Percentiles rank a stretch among this genome's conserved stretches.
Conservation (phyloP, 139 green algal species). For the Chlamydomonas eustigma region DNA sequence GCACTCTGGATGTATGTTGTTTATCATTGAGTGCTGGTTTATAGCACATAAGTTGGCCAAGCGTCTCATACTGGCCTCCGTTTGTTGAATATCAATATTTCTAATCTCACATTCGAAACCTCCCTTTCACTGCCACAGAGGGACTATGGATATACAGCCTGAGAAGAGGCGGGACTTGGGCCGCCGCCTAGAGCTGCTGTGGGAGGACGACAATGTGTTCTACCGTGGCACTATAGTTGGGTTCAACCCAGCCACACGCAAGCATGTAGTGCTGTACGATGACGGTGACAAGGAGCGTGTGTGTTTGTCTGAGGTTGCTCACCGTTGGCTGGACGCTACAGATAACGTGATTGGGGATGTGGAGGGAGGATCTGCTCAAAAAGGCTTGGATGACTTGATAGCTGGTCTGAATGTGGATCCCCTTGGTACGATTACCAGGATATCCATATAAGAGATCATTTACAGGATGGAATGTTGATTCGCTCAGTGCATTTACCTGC, state of each 20-base stretch:
- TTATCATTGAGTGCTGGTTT: slow-evolving; percentile 25
- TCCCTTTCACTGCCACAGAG: slow-evolving; percentile 26
- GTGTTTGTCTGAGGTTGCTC: slow-evolving; percentile 28
- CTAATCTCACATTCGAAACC: not conserved
- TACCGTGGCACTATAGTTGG: slow-evolving; percentile 65
- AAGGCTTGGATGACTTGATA: not conserved
- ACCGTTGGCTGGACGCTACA: slow-evolving; percentile 1
- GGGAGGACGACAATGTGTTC: slow-evolving; percentile 65
- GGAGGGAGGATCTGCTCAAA: not conserved
- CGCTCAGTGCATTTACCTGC: too few relatives aligned
- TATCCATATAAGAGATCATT: too few relatives aligned
- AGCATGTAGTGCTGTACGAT: slow-evolving; percentile 72
- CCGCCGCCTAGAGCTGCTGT: slow-evolving; percentile 61
- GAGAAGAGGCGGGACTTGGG: slow-evolving; percentile 45
- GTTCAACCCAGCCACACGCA: slow-evolving; percentile 48
- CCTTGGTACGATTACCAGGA: too few relatives aligned
- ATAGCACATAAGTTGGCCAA: not conserved
- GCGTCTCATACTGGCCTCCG: too few relatives aligned
- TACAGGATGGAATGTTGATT: too few relatives aligned
- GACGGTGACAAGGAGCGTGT: slow-evolving; percentile 66
- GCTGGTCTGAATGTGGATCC: too few relatives aligned
- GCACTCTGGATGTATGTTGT: slow-evolving; percentile 48
- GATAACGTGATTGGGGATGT: not conserved
- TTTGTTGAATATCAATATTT: not conserved
- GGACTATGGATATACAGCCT: slow-evolving; percentile 57